Base-by-base conservation (phyloP, 306 rosid genomes). In the Quercus glauca region DNA sequence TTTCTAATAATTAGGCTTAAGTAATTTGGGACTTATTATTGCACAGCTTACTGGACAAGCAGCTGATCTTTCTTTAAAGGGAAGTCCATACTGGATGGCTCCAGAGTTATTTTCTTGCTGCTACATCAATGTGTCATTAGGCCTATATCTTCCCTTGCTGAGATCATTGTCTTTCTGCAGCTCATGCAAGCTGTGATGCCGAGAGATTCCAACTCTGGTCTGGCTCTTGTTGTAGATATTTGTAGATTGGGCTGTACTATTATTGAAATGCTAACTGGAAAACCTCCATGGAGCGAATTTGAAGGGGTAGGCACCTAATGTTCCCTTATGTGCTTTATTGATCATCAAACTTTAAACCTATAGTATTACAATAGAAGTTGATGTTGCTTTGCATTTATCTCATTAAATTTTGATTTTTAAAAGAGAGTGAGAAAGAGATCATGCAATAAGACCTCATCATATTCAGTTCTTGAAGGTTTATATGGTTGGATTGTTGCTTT, bases 31-130 rank as follows among this genome's bases (percentile, higher is more conserved):
- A 81, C 84, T 51, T 85, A 73, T 55, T 86, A 69, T 73, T 86
- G 69, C 68, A 71, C 91, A 95, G 98, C 88, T 95, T 59, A 88
- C 92, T 49, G 97, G 98, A 53, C 94, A 90, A 72, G 33, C 5
- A 29, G 89, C 91, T 17, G 89, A 87, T 80, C 96, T 95, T 77
- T 95, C 99, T 82, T 43, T 95, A 53, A 93, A 88, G 86, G 97
- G 99, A 84, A 95, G 98, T 80, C 99, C 99, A 61, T 95, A 95
- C 82, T 93, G 97, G 99, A 93, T 95, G 99, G 99, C 99, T 81
- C 99, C 98, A 60, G 98, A 95, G 99, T 98, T 95, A 90, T 53
- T 75, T 70, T 76, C 74, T 79, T 80, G 57, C 71, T 49, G 75
- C 55, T 49, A 67, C 80, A 51, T 49, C 41, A 76, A 60, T 74